A percentile compares a stretch with the other conserved stretches of the same genome.
phyloP scores from a whole-genome alignment of 495 filamentous ascomycete species.

The Pseudevernia furfuracea region DNA sequence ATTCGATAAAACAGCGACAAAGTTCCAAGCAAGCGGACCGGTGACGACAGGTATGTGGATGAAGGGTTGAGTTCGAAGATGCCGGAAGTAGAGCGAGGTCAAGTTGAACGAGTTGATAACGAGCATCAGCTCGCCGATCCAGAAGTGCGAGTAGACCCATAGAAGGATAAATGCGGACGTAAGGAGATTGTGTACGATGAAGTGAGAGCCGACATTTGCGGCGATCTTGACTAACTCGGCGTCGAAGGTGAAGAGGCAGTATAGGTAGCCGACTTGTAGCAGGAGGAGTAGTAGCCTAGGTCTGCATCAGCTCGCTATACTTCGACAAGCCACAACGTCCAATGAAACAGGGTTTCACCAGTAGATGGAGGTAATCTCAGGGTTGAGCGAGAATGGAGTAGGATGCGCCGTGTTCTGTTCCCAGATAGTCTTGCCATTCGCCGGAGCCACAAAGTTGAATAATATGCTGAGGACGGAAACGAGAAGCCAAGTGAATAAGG shows the following conservation, averaged over 20 bases:
- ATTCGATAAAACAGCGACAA: constrained; percentile 79
- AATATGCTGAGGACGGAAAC: constrained; percentile 59
- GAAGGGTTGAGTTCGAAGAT: constrained; percentile 55
- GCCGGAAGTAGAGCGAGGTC: constrained; percentile 66
- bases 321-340: background rate
- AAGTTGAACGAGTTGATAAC: constrained; percentile 77
- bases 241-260: constrained; percentile 63
- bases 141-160: constrained; percentile 68
- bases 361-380: constrained; percentile 63
- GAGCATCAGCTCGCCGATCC: constrained; percentile 62
- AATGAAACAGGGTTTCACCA: constrained; percentile 45
- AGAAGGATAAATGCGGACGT: constrained; percentile 72
- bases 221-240: constrained; percentile 54
- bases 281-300: constrained; percentile 65
- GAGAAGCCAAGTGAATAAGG: constrained; percentile 63
- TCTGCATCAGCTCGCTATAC: background rate
- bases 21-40: constrained; percentile 74
- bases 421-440: constrained; percentile 60
- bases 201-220: constrained; percentile 70
- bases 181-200: constrained; percentile 77
- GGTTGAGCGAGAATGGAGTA: constrained; percentile 70
- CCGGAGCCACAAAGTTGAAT: constrained; percentile 56
- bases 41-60: constrained; percentile 69
- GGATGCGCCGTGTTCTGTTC: constrained; percentile 53
- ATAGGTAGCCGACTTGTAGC: constrained; percentile 66